These are phyloP conservation scores for Globisporangium megalacanthum DNA, from an alignment of 352 stramenopile species.

Conservation along the genomic window DNA sequence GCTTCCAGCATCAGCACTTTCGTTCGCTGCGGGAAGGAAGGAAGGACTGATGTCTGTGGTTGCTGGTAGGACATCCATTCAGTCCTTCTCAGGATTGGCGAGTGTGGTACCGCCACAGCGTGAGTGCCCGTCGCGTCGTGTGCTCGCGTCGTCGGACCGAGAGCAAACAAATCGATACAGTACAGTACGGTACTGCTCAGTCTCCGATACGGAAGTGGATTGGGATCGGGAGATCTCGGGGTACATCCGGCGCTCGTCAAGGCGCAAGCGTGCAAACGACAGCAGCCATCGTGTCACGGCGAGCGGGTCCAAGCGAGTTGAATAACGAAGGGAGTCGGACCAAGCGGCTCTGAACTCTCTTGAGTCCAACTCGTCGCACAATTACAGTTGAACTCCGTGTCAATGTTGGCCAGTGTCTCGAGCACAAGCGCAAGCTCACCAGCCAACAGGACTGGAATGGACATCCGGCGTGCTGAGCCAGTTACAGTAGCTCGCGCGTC, in stretches of 20 bases:
- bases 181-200: background rate
- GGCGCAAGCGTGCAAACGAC: no score
- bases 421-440: background rate
- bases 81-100: background rate
- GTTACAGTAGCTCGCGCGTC: no score
- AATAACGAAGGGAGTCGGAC: background rate
- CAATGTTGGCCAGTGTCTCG: background rate
- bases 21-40: background rate
- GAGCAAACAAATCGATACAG: background rate
- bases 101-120: background rate
- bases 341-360: background rate
- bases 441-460: no score
- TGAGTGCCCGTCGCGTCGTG: conserved; percentile 1
- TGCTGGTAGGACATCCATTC: background rate
- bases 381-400: background rate
- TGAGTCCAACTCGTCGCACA: background rate
- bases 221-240: no score
- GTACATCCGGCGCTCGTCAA: no score
- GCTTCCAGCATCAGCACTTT: background rate
- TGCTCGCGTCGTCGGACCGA: background rate
- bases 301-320: no score
- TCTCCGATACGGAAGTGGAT: background rate
- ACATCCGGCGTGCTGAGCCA: no score
- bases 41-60: background rate
- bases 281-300: no score